phyloP scores from a whole-genome alignment of 495 filamentous ascomycete genomes.

The Cercophora newfieldiana region DNA sequence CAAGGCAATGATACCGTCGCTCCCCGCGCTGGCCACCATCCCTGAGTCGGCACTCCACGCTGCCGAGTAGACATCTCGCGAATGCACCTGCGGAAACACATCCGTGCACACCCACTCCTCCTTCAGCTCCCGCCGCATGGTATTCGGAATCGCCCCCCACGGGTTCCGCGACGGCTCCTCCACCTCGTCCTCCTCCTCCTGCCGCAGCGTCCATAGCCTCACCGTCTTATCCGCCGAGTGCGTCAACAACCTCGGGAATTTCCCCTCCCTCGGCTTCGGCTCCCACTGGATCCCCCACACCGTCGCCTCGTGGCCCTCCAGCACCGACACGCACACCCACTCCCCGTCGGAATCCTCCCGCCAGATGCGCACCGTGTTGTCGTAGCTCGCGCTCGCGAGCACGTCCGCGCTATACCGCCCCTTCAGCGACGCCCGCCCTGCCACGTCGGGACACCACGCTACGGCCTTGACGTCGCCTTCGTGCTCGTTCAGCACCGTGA shows the following conservation, averaged over 20 bases:
- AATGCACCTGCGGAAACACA: conserved; percentile 70
- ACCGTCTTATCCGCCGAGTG: conserved; percentile 79
- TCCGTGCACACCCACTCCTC: conserved; percentile 80
- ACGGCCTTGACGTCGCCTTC: conserved; percentile 93
- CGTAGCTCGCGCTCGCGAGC: conserved; percentile 84
- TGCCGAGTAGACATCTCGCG: conserved; percentile 76
- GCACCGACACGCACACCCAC: conserved; percentile 84
- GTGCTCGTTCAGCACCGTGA: conserved; percentile 92
- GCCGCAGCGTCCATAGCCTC: conserved; percentile 70
- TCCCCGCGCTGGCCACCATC: conserved; percentile 75
- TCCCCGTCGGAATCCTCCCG: conserved; percentile 83
- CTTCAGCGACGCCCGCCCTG: conserved; percentile 29
- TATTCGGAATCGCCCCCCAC: conserved; percentile 67
- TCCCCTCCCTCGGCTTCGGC: conserved; percentile 37
- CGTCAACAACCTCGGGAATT: conserved; percentile 65
- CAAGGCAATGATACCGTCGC: conserved; percentile 80
- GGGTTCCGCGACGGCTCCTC: conserved; percentile 27
- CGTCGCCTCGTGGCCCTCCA: conserved; percentile 74
- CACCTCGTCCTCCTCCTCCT: conserved; percentile 52
- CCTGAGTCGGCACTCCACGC: conserved; percentile 77
- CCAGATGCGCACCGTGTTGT: conserved; percentile 87
- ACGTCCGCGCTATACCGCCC: conserved; percentile 53
- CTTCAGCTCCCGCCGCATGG: conserved; percentile 70
- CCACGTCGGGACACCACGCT: conserved; percentile 73
- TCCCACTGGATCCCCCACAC: conserved; percentile 93